A percentile compares a stretch with the other conserved stretches of the same genome.
Conservation (phyloP, 2,329 filamentous ascomycete species). For the Talaromyces sp. region DNA sequence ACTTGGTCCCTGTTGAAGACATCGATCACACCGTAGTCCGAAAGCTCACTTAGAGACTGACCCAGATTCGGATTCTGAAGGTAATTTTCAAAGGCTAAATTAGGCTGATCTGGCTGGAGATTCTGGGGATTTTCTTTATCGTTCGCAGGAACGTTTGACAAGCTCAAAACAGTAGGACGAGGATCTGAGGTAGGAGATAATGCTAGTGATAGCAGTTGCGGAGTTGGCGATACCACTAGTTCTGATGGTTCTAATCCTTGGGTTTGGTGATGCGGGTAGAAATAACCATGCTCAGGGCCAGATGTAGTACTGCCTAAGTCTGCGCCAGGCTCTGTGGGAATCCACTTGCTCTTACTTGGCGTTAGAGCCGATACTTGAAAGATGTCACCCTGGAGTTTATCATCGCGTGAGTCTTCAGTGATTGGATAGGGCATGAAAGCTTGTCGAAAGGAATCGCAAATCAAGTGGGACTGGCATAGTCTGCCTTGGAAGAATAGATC, state of each 20-base stretch:
- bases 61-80: not conserved
- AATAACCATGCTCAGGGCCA: not conserved
- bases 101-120: not conserved
- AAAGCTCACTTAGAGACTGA: not conserved
- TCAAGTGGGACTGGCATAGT: conserved; percentile 10
- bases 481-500: conserved; percentile 7
- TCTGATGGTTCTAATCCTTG: not conserved
- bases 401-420: conserved; percentile 16
- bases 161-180: not conserved
- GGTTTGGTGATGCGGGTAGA: not conserved
- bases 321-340: not conserved
- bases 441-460: conserved; percentile 1
- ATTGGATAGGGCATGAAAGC: conserved; percentile 9
- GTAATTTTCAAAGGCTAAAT: not conserved
- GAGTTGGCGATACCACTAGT: not conserved
- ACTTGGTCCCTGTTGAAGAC: not conserved
- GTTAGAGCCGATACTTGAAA: not conserved
- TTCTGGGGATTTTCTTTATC: not conserved
- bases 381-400: not conserved
- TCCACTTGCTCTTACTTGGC: conserved; percentile 2
- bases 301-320: not conserved
- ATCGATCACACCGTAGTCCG: not conserved
- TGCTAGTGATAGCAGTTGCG: not conserved
- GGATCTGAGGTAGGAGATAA: not conserved
- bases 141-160: not conserved